Evolutionary conservation across 78 protist genomes (phyloP).

Genomic region (Monocercomonoides exilis): DNA sequence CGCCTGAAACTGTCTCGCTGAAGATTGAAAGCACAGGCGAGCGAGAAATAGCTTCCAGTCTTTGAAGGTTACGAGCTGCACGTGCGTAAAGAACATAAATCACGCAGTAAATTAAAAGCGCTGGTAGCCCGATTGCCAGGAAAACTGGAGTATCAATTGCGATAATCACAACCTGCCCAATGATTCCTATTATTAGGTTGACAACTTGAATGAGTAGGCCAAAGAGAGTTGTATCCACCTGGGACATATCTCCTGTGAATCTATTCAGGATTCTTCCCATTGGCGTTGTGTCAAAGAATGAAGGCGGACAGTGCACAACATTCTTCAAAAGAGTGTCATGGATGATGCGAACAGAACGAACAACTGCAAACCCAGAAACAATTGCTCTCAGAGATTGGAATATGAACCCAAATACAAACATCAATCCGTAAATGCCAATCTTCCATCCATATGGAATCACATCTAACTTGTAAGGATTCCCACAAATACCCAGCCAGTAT

Average conservation of each 20-base stretch:
- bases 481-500: background rate
- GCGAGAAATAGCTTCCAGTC: slow-evolving; percentile 12
- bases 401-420: background rate
- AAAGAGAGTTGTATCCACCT: background rate
- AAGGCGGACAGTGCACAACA: background rate
- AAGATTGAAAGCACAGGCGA: background rate
- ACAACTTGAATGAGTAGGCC: background rate
- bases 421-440: background rate
- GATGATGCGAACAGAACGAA: background rate
- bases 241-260: background rate
- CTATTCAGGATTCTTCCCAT: slow-evolving; percentile 30
- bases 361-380: background rate
- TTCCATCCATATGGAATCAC: background rate
- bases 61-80: slow-evolving; percentile 5
- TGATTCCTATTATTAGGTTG: background rate
- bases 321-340: background rate
- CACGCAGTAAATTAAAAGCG: background rate
- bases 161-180: background rate
- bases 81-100: background rate
- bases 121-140: background rate
- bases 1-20: slow-evolving; percentile 16
- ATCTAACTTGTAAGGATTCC: background rate
- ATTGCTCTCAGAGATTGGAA: background rate
- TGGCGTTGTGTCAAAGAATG: background rate
- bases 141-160: background rate